Conservation (phyloP, 169 alveolate species). For the Eimeria necatrix region DNA sequence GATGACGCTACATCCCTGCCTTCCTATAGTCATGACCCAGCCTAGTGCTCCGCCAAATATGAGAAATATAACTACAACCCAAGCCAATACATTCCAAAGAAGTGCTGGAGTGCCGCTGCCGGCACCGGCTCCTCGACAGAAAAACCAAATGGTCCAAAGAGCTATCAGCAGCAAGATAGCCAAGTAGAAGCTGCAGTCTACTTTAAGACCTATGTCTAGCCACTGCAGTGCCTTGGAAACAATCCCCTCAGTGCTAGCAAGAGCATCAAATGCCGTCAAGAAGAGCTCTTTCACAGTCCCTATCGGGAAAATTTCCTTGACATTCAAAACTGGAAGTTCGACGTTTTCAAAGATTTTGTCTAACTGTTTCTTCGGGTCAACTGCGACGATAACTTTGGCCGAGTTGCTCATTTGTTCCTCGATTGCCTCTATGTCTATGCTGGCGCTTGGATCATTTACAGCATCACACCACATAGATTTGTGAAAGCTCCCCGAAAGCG, state of each 20-base stretch:
- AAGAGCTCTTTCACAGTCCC: slow-evolving; percentile 1
- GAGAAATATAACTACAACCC: slow-evolving; percentile 43
- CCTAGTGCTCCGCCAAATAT: slow-evolving; percentile 53
- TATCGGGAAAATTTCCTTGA: slow-evolving; percentile 20
- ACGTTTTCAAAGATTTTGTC: not conserved
- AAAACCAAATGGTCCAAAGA: slow-evolving; percentile 49
- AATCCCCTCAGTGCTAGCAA: slow-evolving; percentile 18
- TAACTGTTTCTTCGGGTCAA: slow-evolving; percentile 25
- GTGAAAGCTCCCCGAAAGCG: slow-evolving; percentile 59
- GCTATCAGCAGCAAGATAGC: slow-evolving; percentile 42
- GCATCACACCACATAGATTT: slow-evolving; percentile 59
- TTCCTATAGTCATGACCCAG: slow-evolving; percentile 51
- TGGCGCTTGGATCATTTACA: not conserved
- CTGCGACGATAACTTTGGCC: not conserved
- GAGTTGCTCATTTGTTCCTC: slow-evolving; percentile 48
- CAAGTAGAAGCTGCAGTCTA: slow-evolving; percentile 28
- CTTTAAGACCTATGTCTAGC: slow-evolving; percentile 43
- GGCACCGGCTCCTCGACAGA: slow-evolving; percentile 25
- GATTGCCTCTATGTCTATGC: not conserved
- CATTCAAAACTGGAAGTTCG: slow-evolving; percentile 46
- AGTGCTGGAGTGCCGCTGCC: slow-evolving; percentile 11
- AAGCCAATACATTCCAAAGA: slow-evolving; percentile 31
- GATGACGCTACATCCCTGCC: slow-evolving; percentile 60
- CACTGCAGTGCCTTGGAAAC: slow-evolving; percentile 24
- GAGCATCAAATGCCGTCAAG: slow-evolving; percentile 16